Evolutionary conservation across 2,329 filamentous ascomycete species (phyloP).

Genomic region (Botrytis galanthina): DNA sequence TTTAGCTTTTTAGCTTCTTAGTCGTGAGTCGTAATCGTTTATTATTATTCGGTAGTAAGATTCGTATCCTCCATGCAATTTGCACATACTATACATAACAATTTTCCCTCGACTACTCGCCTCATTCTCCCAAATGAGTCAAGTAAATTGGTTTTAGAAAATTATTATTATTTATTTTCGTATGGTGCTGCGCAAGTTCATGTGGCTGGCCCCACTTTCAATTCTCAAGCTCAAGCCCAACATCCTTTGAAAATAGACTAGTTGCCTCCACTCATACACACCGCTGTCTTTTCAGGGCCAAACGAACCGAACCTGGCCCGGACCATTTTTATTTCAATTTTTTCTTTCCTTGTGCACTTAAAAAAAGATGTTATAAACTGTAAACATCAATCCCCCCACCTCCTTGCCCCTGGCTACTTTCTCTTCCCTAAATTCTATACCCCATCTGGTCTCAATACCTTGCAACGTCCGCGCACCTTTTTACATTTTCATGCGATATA

Average conservation of each 20-base stretch:
- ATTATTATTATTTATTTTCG: conserved; percentile 5
- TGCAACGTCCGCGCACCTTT: conserved; percentile 21
- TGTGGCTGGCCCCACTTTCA: conserved; percentile 19
- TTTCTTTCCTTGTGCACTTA: background rate
- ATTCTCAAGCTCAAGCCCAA: conserved; percentile 15
- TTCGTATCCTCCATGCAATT: background rate
- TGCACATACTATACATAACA: background rate
- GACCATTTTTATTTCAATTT: conserved; percentile 7
- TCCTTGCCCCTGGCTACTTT: conserved; percentile 2
- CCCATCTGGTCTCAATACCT: conserved; percentile 19
- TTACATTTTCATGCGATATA: conserved; percentile 27
- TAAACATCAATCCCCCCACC: conserved; percentile 7
- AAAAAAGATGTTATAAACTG: conserved; percentile 3
- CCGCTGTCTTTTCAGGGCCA: conserved; percentile 15
- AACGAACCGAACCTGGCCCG: conserved; percentile 17
- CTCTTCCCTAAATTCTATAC: conserved; percentile 14
- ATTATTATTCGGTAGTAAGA: background rate
- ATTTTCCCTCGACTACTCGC: background rate
- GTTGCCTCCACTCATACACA: conserved; percentile 20
- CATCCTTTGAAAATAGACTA: conserved; percentile 8
- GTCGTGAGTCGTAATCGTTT: background rate
- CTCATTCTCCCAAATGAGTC: conserved; percentile 10
- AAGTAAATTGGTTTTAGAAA: background rate
- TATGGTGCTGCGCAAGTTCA: conserved; percentile 7
- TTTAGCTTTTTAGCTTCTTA: background rate